A percentile compares a stretch with the other conserved stretches of the same genome.
Conservation (phyloP, 1,284 basidiomycete genomes). For the Tranzscheliella williamsii region DNA sequence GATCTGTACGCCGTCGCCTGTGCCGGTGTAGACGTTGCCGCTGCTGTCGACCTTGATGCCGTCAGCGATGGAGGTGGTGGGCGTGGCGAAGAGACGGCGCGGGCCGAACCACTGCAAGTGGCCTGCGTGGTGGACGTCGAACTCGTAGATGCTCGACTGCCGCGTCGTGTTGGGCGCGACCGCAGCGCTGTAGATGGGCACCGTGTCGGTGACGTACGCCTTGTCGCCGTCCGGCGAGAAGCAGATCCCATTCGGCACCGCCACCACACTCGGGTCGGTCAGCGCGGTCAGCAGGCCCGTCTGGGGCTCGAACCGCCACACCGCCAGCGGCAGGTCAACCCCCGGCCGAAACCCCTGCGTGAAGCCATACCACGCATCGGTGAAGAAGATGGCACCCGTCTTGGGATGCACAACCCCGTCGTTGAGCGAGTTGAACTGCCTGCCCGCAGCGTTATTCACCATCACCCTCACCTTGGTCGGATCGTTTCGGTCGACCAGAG, state of each 20-base stretch:
- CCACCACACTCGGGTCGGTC: slow-evolving; percentile 68
- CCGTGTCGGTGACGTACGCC: slow-evolving; percentile 69
- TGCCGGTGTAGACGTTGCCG: slow-evolving; percentile 73
- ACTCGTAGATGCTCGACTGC: slow-evolving; percentile 68
- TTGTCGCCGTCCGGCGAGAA: slow-evolving; percentile 71
- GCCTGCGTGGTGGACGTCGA: slow-evolving; percentile 65
- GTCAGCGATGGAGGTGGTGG: slow-evolving; percentile 70
- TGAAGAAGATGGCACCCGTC: slow-evolving; percentile 72
- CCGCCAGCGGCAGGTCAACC: background rate
- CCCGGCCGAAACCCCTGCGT: slow-evolving; percentile 1
- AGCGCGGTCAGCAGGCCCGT: slow-evolving; percentile 71
- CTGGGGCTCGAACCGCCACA: slow-evolving; percentile 4
- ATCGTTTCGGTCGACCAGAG: slow-evolving; percentile 66
- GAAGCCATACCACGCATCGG: slow-evolving; percentile 66
- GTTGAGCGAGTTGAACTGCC: slow-evolving; percentile 80
- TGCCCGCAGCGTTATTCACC: slow-evolving; percentile 69
- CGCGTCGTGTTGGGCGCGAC: background rate
- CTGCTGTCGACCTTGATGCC: slow-evolving; percentile 68
- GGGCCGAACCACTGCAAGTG: slow-evolving; percentile 67
- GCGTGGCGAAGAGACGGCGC: slow-evolving; percentile 73
- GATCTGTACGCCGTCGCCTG: slow-evolving; percentile 40
- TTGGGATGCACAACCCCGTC: slow-evolving; percentile 73
- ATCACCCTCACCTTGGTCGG: slow-evolving; percentile 2
- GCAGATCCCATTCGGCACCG: slow-evolving; percentile 69
- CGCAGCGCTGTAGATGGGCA: slow-evolving; percentile 61